Evolutionary conservation across 2,329 filamentous ascomycete species (phyloP), one percentile per base, ranked within the genome.

Genomic region (Cladosporium phlei): DNA sequence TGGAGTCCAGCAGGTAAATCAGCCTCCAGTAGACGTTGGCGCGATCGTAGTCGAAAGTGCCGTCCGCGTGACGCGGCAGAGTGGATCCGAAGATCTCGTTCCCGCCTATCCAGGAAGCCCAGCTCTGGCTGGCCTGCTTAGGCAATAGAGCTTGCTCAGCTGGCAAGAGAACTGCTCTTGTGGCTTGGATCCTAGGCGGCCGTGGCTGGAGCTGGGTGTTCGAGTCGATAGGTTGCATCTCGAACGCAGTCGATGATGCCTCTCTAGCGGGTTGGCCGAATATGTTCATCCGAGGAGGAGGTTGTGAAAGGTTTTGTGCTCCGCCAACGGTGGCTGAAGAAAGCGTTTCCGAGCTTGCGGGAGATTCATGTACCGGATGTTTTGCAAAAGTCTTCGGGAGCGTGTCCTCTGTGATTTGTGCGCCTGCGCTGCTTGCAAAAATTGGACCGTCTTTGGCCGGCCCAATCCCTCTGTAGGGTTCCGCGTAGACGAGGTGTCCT

Each of bases 31-130:
- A 83, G 46, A 74, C 56, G 52, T 75, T 77, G 5, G 79, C 79
- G 35, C 69, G 72, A 32, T 79, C 78, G 73, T 82, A 86, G 65
- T 96, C 90, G 57, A 95, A 90, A 32, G 80, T 81, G 48, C 86
- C 87, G 33, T 77, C 73, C 44, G 88, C 85, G 44, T 76, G 83
- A 32, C 84, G 75, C 6, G 87, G 87, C 29, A 91, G 80, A 61
- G 85, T 77, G 60, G 81, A 82, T 5, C 86, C 86, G 58, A 91
- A 89, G 65, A 90, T 80, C 57, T 71, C 68, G 6, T 67, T 67
- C 7, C 64, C 65, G 5, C 71, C 70, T 38, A 75, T 58, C 27
- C 72, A 63, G 50, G 55, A 46, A 21, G 53, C 40, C 62, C 59
- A 59, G 30, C 52, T 59, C 9, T 58, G 55, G 45, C 57, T 59